Base-by-base conservation (phyloP, 2,329 filamentous ascomycete genomes). In the Alternaria atra region DNA sequence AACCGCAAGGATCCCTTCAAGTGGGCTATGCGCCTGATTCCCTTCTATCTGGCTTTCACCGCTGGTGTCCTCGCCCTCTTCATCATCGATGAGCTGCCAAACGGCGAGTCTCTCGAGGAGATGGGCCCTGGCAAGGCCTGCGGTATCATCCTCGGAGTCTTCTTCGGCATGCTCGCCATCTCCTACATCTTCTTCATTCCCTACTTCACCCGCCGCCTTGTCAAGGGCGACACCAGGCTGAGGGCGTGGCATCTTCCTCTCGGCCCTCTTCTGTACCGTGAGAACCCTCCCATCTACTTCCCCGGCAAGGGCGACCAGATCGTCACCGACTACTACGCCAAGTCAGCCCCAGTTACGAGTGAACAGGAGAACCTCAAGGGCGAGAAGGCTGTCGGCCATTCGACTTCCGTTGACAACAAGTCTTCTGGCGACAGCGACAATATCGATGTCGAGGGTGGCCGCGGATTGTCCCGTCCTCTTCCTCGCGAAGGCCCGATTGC, bases 61-160 rank as follows among this genome's bases (percentile, higher is more conserved):
- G 82, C 78, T 43, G 82, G 76, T 34, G 78, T 85, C 52, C 80
- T 84, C 40, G 82, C 84, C 4, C 78, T 91, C 73, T 85, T 90
- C 63, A 86, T 91, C 59, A 82, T 90, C 47, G 77, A 84, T 64
- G 80, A 83, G 65, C 75, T 77, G 5, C 81, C 80, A 29, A 73
- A 68, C 5, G 72, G 70, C 10, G 63, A 71, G 15, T 73, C 70
- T 13, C 66, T 73, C 0, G 58, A 77, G 30, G 72, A 74, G 35
- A 73, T 75, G 55, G 73, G 73, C 29, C 65, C 67, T 53, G 72
- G 73, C n/a, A 73, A 71, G 8, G 66, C 69, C 23, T 67, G 54
- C 34, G 72, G 72, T 27, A 73, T 73, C 27, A 69, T 74, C 30
- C 61, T 74, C 9, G 72, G 71, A 27, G 71, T 73, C 35, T 73